These are phyloP conservation scores for Macroventuria anomochaeta DNA, from an alignment of 2,329 filamentous ascomycete species.

Conservation along the genomic window DNA sequence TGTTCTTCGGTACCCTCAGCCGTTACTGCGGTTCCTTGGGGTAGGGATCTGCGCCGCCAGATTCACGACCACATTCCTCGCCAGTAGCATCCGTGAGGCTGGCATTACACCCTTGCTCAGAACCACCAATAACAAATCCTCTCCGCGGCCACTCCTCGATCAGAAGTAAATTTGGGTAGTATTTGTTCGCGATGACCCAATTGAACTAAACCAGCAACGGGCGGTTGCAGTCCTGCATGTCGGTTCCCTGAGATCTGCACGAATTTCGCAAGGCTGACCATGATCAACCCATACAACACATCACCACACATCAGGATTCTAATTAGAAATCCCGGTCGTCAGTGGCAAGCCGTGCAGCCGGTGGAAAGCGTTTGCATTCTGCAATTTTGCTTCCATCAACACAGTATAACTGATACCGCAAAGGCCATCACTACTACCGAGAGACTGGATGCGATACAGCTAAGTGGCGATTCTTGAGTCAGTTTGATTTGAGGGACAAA, in stretches of 20 bases:
- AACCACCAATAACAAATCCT: constrained; percentile 22
- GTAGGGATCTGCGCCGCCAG: constrained; percentile 28
- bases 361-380: background rate
- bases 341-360: background rate
- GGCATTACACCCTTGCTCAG: constrained; percentile 20
- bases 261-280: constrained; percentile 26
- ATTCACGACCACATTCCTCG: constrained; percentile 35
- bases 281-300: constrained; percentile 7
- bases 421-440: constrained; percentile 15
- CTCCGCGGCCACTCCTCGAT: constrained; percentile 24
- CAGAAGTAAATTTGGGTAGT: constrained; percentile 19
- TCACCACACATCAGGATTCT: background rate
- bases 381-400: background rate
- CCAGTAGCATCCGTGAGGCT: constrained; percentile 33
- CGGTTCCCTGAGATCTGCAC: constrained; percentile 26
- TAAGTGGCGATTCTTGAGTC: constrained; percentile 15
- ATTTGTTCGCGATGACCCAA: constrained; percentile 4
- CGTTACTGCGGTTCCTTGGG: constrained; percentile 29
- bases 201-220: constrained; percentile 21
- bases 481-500: constrained; percentile 20
- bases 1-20: constrained; percentile 28
- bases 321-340: background rate
- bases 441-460: constrained; percentile 15
- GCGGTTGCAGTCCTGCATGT: constrained; percentile 33
- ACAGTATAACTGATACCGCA: background rate